A percentile compares a stretch with the other conserved stretches of the same genome.
Conservation (phyloP, 306 rosid genomes). For the Rubus parviflorus region DNA sequence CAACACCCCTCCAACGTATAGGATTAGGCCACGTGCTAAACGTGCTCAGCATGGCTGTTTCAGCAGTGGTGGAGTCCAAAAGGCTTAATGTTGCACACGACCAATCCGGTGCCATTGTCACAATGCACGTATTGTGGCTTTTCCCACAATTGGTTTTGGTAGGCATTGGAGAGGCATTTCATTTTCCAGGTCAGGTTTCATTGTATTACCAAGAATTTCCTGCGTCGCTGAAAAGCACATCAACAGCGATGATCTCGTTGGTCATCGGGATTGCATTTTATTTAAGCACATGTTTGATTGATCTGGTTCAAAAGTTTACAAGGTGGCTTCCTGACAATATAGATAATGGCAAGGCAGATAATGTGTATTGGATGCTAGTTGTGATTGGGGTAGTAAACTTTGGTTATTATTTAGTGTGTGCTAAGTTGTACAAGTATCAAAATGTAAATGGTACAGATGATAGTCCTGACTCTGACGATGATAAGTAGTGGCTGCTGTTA, state of each 20-base stretch:
- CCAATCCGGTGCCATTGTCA: neutral
- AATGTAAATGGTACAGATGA: neutral
- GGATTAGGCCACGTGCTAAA: slow-evolving; percentile 57
- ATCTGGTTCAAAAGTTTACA: slow-evolving; percentile 40
- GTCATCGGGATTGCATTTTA: slow-evolving; percentile 45
- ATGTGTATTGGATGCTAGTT: slow-evolving; percentile 52
- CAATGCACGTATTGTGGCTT: slow-evolving; percentile 52
- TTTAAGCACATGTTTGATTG: slow-evolving; percentile 37
- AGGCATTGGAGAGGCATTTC: slow-evolving; percentile 72
- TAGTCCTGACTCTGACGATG: neutral
- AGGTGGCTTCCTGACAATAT: slow-evolving; percentile 57
- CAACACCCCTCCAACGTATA: slow-evolving; percentile 45
- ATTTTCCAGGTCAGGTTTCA: slow-evolving; percentile 60
- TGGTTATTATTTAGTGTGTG: slow-evolving; percentile 46
- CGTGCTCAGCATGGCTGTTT: slow-evolving; percentile 34
- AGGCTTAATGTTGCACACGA: slow-evolving; percentile 40
- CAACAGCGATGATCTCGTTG: slow-evolving; percentile 53
- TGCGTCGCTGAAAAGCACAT: slow-evolving; percentile 40
- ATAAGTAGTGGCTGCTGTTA: too few relatives aligned
- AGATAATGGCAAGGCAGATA: slow-evolving; percentile 44
- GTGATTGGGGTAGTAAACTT: slow-evolving; percentile 48
- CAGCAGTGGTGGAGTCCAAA: slow-evolving; percentile 69
- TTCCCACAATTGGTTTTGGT: slow-evolving; percentile 53
- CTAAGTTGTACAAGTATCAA: slow-evolving; percentile 42
- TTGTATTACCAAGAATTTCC: slow-evolving; percentile 68